phyloP scores from a whole-genome alignment of 148 eudicot species.

The Suaeda aralocaspica region DNA sequence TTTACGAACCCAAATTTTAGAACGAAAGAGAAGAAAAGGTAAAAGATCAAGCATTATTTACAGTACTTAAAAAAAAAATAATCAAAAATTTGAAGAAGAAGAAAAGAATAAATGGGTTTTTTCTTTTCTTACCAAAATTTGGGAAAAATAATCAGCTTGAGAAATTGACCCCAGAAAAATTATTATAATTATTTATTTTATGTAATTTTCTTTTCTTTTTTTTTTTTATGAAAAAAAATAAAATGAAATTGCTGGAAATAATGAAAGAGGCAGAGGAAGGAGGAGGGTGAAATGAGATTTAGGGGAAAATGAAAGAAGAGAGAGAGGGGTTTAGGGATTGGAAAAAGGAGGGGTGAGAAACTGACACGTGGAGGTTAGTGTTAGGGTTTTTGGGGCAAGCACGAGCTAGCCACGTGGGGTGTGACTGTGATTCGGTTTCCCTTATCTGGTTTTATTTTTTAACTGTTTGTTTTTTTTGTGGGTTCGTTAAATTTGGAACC shows the following conservation, averaged over 20 bases:
- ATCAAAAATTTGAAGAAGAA: background rate
- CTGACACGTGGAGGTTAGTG: conserved; percentile 42
- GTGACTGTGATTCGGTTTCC: conserved; percentile 19
- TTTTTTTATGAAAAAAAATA: too few species aligned
- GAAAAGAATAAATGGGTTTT: background rate
- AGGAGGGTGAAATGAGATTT: background rate
- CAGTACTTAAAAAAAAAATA: too few species aligned
- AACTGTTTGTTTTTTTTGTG: too few species aligned
- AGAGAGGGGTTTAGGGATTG: conserved; percentile 23
- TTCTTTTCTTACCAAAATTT: conserved; percentile 10
- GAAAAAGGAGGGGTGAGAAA: conserved; percentile 13
- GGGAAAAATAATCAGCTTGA: background rate
- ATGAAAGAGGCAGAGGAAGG: background rate
- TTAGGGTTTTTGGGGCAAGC: conserved; percentile 29
- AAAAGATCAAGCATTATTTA: conserved; percentile 48
- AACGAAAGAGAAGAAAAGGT: conserved; percentile 29
- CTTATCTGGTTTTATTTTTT: conserved; percentile 27
- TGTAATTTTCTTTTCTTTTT: too few species aligned
- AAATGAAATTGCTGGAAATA: background rate
- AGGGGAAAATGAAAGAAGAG: background rate
- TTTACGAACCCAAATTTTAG: conserved; percentile 54
- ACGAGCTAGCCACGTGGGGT: conserved; percentile 20
- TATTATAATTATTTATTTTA: too few species aligned
- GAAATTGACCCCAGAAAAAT: background rate
- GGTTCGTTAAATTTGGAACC: too few species aligned